Base-by-base conservation (phyloP, 2,329 filamentous ascomycete species). In the Colletotrichum magnum region DNA sequence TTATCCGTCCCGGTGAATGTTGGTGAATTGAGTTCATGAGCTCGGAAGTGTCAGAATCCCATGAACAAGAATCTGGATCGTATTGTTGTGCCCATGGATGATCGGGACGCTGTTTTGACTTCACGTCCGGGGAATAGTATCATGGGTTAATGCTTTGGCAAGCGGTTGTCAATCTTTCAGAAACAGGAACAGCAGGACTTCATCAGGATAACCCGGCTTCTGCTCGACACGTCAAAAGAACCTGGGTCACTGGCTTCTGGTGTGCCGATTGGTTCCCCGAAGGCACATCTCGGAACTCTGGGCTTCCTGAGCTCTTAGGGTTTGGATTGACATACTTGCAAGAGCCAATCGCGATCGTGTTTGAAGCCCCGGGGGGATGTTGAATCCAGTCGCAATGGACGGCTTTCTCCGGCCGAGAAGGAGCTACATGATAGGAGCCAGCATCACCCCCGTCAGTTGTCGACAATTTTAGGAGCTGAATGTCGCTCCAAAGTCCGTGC, bases 231-330 rank as follows among this genome's bases (percentile, higher is more conserved):
- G 52, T 41, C 60, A 64, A 57, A 64, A 57, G 16, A 43, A 12
- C 28, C 21, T 24, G 21, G 21, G 21, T 24, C 21, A 24, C 21
- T 41, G 52, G 16, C 52, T 58, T 36, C 32, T 36, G 32, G 32
- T 10, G 32, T 36, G 24, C 58, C 64, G 64, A 68, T 68, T 68
- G 59, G 64, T 26, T 58, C n/a, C 16, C 39, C 9, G 24, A 50
- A 26, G 52, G n/a, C n/a, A 13, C 36, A 51, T 43, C 28, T 58
- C 53, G 47, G 28, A 48, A 45, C 24, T 68, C 26, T 58, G 47
- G 26, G 21, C 36, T 58, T 64, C 48, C 47, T 41, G n/a, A 26
- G 58, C 45, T 41, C 9, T 53, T 45, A 57, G 21, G 16, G 24
- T 51, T 56, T 21, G 24, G 9, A 48, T 58, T 41, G 36, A 64